These are phyloP conservation scores for Sclerotinia subarctica DNA, from an alignment of 2,329 filamentous ascomycete species.

Conservation along the genomic window DNA sequence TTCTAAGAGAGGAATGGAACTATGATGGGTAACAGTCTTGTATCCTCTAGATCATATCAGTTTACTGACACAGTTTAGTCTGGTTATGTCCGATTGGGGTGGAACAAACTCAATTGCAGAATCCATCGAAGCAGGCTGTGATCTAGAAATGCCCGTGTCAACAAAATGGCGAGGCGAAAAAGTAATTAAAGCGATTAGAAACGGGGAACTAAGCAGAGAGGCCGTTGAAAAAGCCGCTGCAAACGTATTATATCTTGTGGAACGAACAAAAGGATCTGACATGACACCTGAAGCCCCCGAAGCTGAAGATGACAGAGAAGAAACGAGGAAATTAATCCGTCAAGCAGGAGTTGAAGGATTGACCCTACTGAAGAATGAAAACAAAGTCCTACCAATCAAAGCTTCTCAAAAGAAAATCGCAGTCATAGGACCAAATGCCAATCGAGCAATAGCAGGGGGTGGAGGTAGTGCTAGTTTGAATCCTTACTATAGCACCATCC, in stretches of 20 bases:
- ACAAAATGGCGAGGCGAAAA: slow-evolving; percentile 56
- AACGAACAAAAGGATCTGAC: slow-evolving; percentile 59
- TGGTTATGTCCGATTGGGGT: slow-evolving; percentile 59
- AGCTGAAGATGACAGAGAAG: slow-evolving; percentile 53
- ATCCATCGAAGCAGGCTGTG: slow-evolving; percentile 53
- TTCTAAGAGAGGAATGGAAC: slow-evolving; percentile 60
- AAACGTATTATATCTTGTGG: slow-evolving; percentile 57
- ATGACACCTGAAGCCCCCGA: slow-evolving; percentile 56
- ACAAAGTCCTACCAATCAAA: slow-evolving; percentile 56
- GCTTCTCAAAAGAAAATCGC: slow-evolving; percentile 56
- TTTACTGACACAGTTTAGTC: slow-evolving; percentile 38
- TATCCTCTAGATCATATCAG: not conserved
- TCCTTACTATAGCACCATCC: slow-evolving; percentile 65
- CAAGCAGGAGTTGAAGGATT: slow-evolving; percentile 60
- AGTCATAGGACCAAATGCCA: slow-evolving; percentile 65
- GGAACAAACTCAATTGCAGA: slow-evolving; percentile 56
- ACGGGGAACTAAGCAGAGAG: slow-evolving; percentile 46
- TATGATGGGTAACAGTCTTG: slow-evolving; percentile 51
- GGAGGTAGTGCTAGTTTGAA: slow-evolving; percentile 67
- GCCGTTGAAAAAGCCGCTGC: slow-evolving; percentile 58
- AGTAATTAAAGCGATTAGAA: slow-evolving; percentile 50
- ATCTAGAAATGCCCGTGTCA: slow-evolving; percentile 57
- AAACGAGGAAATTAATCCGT: slow-evolving; percentile 59
- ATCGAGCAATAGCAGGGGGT: slow-evolving; percentile 63
- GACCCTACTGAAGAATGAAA: slow-evolving; percentile 62